phyloP scores from a whole-genome alignment of 1,284 basidiomycete genomes.

The Rhizopogon parksii region DNA sequence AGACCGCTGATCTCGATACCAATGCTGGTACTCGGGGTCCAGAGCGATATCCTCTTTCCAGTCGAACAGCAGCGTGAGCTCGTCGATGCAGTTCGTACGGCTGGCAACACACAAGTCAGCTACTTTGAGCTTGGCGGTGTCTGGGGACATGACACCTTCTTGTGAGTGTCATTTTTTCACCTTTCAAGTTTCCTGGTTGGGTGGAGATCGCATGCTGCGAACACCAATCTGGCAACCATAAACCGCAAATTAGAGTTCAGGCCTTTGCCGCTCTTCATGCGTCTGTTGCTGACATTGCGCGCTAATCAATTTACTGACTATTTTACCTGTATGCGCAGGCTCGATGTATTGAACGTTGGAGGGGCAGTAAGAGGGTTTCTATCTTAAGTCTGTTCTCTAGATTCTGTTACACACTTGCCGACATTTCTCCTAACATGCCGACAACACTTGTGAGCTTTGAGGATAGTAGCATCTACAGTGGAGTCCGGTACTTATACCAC shows the following conservation, averaged over 20 bases:
- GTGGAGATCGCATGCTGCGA: neutral
- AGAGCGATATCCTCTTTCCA: conserved; percentile 95
- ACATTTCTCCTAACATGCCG: neutral
- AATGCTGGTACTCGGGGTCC: conserved; percentile 86
- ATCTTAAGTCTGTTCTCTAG: conserved; percentile 18
- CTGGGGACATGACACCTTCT: conserved; percentile 97
- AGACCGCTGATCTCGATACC: conserved; percentile 73
- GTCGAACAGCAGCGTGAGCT: conserved; percentile 97
- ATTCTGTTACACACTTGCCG: neutral
- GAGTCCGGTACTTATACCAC: neutral
- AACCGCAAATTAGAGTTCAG: neutral
- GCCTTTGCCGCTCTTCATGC: no score
- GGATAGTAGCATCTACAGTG: neutral
- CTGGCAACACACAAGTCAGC: conserved; percentile 81
- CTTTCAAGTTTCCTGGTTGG: neutral
- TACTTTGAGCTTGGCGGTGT: conserved; percentile 98
- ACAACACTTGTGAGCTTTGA: neutral
- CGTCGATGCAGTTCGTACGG: conserved; percentile 85
- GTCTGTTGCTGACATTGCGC: no score
- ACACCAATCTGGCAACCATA: no score
- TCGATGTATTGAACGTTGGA: conserved; percentile 74
- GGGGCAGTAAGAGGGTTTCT: conserved; percentile 77
- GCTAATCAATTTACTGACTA: neutral
- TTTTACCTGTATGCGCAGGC: conserved; percentile 24
- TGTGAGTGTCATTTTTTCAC: conserved; percentile 38